A percentile compares a stretch with the other conserved stretches of the same genome.
These are phyloP conservation scores for Nemania serpens DNA, from an alignment of 2,329 filamentous ascomycete genomes.

Conservation along the genomic window DNA sequence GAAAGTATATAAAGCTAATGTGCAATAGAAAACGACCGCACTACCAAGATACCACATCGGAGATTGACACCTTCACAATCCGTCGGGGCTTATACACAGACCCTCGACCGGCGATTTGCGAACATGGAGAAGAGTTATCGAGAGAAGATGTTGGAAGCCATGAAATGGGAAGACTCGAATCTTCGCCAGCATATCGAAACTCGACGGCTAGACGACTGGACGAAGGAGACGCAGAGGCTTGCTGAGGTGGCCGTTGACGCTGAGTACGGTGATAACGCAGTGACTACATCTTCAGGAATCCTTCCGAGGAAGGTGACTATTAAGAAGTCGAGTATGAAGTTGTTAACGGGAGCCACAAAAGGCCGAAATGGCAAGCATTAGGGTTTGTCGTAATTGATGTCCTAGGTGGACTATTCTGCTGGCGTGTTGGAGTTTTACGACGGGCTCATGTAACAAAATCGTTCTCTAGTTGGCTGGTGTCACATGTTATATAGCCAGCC, in stretches of 20 bases:
- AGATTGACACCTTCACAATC: constrained; percentile 58
- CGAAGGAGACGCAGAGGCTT: constrained; percentile 39
- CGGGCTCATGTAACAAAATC: constrained; percentile 29
- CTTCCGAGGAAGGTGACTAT: constrained; percentile 4
- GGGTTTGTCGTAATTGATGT: neutral
- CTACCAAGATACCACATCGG: constrained; percentile 48
- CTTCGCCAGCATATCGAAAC: constrained; percentile 69
- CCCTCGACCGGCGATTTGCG: constrained; percentile 64
- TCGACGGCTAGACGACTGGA: constrained; percentile 73
- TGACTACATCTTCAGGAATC: constrained; percentile 21
- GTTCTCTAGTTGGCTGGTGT: constrained; percentile 20
- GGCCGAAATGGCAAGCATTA: constrained; percentile 38
- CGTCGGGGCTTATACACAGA: constrained; percentile 64
- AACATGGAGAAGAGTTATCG: constrained; percentile 66
- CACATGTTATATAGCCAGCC: constrained; percentile 30
- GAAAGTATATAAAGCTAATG: constrained; percentile 9
- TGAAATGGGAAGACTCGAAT: constrained; percentile 71
- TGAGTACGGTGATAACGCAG: constrained; percentile 37
- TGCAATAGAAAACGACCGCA: constrained; percentile 46
- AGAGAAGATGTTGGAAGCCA: constrained; percentile 70
- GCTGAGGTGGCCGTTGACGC: constrained; percentile 39
- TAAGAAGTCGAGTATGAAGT: constrained; percentile 25
- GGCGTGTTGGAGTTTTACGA: constrained; percentile 30
- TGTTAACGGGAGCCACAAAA: constrained; percentile 29
- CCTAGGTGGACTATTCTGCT: constrained; percentile 25